A percentile compares a stretch with the other conserved stretches of the same genome.
Evolutionary conservation across 2,329 filamentous ascomycete genomes (phyloP).

Genomic region (Aspergillus pseudotamarii): DNA sequence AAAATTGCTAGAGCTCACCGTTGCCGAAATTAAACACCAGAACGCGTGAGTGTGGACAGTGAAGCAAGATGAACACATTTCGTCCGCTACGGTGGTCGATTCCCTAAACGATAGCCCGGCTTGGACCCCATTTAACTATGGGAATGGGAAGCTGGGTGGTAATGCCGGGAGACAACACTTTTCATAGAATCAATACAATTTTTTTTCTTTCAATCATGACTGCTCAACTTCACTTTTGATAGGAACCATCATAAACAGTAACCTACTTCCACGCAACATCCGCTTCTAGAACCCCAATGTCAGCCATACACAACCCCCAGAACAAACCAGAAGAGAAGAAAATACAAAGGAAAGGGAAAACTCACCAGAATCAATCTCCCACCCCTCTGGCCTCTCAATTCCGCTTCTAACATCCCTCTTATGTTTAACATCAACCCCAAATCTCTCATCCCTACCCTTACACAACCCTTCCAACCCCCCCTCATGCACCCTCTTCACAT

Average conservation of each 20-base stretch:
- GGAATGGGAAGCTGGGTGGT: conserved; percentile 46
- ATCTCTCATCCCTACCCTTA: conserved; percentile 56
- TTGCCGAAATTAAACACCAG: conserved; percentile 51
- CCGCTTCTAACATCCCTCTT: conserved; percentile 58
- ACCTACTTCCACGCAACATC: conserved; percentile 33
- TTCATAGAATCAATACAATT: conserved; percentile 13
- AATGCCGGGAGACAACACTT: conserved; percentile 48
- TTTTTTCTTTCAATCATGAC: neutral
- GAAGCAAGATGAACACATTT: conserved; percentile 55
- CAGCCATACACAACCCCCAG: neutral
- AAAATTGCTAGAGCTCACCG: conserved; percentile 60
- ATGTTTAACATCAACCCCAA: conserved; percentile 53
- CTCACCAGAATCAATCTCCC: conserved; percentile 35
- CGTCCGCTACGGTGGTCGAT: conserved; percentile 29
- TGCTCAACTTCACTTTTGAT: no score
- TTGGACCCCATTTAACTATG: conserved; percentile 51
- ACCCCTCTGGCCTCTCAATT: conserved; percentile 43
- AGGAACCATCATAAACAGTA: neutral
- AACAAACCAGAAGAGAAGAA: no score
- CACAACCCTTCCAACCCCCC: conserved; percentile 42
- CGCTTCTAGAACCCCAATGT: conserved; percentile 31
- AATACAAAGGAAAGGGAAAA: conserved; percentile 5
- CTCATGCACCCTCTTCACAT: conserved; percentile 25
- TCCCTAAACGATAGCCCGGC: conserved; percentile 42
- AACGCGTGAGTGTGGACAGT: conserved; percentile 60